Conservation (phyloP, 2,329 filamentous ascomycete species). For the Rugonectria rugulosa region DNA sequence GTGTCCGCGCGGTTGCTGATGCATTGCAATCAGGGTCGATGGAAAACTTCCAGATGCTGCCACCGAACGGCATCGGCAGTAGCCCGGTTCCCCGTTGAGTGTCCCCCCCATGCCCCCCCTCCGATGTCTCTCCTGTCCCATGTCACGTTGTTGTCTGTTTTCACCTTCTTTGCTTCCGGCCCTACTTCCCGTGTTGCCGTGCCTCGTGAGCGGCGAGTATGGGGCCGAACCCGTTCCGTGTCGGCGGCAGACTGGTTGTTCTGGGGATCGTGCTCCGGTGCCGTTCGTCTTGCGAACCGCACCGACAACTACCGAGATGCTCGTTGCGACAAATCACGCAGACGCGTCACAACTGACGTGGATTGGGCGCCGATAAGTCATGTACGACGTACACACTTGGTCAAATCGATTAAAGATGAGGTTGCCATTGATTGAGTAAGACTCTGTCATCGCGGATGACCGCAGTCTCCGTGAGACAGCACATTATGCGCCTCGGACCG, state of each 20-base stretch:
- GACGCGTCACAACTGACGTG: constrained; percentile 15
- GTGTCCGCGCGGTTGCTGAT: neutral
- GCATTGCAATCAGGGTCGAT: constrained; percentile 10
- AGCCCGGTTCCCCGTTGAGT: neutral
- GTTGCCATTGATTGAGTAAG: neutral
- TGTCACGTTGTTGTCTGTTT: neutral
- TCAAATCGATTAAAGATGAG: neutral
- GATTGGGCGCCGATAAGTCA: neutral
- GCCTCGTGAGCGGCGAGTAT: constrained; percentile 1
- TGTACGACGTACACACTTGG: neutral
- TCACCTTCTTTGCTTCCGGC: neutral
- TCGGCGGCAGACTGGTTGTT: constrained; percentile 8
- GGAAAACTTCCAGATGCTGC: constrained; percentile 36
- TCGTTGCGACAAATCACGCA: neutral
- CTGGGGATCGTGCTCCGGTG: constrained; percentile 3
- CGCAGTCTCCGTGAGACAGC: neutral
- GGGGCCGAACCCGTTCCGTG: constrained; percentile 10
- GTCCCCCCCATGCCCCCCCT: neutral
- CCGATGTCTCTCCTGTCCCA: neutral
- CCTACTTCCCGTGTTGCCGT: neutral
- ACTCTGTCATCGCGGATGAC: neutral
- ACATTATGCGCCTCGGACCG: neutral
- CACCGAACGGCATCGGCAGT: constrained; percentile 18
- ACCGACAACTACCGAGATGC: neutral
- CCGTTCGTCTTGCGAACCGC: neutral